These are phyloP conservation scores for Poa annua DNA, from an alignment of 176 grass and related monocot genomes.

Conservation along the genomic window DNA sequence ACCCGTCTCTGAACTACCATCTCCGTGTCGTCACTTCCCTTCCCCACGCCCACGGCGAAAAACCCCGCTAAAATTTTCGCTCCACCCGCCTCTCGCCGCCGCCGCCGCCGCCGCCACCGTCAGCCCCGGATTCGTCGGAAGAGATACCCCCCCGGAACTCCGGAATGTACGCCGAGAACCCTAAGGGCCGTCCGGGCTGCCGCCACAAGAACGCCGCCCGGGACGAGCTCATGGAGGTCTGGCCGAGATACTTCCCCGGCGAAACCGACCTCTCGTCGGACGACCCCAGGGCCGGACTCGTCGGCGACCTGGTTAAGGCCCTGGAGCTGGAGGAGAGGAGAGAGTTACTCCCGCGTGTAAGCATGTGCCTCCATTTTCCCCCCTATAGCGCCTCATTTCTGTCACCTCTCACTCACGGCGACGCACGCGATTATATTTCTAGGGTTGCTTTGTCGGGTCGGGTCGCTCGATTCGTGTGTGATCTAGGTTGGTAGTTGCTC, in stretches of 20 bases:
- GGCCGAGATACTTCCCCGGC: constrained; percentile 70
- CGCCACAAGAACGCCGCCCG: not conserved
- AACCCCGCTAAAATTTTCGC: not conserved
- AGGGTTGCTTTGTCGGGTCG: constrained; percentile 28
- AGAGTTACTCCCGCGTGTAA: constrained; percentile 47
- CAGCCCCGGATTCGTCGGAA: not conserved
- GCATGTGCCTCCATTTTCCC: not conserved
- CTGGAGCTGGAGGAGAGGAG: constrained; percentile 42
- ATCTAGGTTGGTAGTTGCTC: not conserved
- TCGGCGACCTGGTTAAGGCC: constrained; percentile 32
- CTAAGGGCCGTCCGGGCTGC: constrained; percentile 28
- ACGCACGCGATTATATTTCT: not conserved
- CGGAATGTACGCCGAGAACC: constrained; percentile 42
- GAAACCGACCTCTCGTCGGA: constrained; percentile 26
- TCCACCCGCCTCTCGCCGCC: constrained; percentile 17
- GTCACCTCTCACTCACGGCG: not conserved
- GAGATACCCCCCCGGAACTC: not conserved
- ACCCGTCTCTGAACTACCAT: not conserved
- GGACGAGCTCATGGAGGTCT: constrained; percentile 31
- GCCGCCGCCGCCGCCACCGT: not conserved
- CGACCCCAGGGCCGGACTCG: constrained; percentile 50
- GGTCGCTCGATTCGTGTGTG: not conserved
- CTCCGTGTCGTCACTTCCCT: not conserved
- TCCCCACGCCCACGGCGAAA: not conserved
- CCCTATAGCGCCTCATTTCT: not conserved